Evolutionary conservation across 208 protist species (phyloP).

Genomic region (Kentomonas sorsogonicus): DNA sequence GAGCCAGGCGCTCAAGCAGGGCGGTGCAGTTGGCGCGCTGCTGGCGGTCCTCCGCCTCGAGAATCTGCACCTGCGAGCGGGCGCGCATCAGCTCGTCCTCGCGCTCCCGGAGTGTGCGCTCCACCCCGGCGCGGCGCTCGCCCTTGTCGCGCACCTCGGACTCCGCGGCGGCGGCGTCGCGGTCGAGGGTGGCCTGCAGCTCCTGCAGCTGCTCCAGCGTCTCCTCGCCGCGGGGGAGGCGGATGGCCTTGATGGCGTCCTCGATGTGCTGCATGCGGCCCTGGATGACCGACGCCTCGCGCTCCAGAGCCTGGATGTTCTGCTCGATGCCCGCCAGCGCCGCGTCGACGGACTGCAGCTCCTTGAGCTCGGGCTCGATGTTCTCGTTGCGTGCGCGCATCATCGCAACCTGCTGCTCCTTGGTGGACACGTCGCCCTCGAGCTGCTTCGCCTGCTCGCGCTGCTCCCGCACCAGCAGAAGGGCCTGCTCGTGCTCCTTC

Average conservation of each 20-base stretch:
- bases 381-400: slow-evolving; percentile 34
- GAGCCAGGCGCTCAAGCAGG: too few relatives aligned
- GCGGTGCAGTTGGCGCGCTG: too few relatives aligned
- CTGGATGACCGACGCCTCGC: slow-evolving; percentile 52
- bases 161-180: slow-evolving; percentile 30
- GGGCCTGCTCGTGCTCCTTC: slow-evolving; percentile 76
- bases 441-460: slow-evolving; percentile 70
- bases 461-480: slow-evolving; percentile 76
- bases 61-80: too few relatives aligned
- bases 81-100: too few relatives aligned
- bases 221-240: slow-evolving; percentile 21
- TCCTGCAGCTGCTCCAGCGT: slow-evolving; percentile 41
- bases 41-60: too few relatives aligned
- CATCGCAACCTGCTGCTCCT: slow-evolving; percentile 39
- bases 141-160: too few relatives aligned
- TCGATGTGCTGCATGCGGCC: slow-evolving; percentile 66
- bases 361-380: slow-evolving; percentile 52
- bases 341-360: slow-evolving; percentile 39
- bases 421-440: slow-evolving; percentile 39
- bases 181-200: slow-evolving; percentile 18
- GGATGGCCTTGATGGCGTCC: slow-evolving; percentile 25
- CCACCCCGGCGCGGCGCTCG: too few relatives aligned
- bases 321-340: slow-evolving; percentile 47
- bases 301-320: slow-evolving; percentile 42
- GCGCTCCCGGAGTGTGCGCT: too few relatives aligned